Evolutionary conservation across 768 basidiomycete genomes (phyloP), one percentile per base, ranked within the genome.

Genomic region (Rhizopogon vinicolor): DNA sequence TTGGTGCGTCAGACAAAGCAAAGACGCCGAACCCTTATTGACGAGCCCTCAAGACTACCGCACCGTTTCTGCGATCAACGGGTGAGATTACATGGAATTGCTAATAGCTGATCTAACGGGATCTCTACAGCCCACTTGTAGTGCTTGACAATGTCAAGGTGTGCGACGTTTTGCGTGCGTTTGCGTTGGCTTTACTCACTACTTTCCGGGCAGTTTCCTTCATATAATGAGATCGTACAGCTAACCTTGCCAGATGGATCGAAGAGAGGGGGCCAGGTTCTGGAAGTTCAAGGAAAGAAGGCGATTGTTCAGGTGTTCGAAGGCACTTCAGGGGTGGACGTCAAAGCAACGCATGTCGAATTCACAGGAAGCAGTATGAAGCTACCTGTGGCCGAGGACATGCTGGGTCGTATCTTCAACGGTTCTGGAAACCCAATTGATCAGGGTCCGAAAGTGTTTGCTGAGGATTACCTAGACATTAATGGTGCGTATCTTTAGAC

Each of bases 251-350:
- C 96, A 8, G 96, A 99, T 71, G 97, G 97, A 13, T 80, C 93
- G 29, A 91, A 87, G 68, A 89, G 97, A 62, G 94, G 94, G 16
- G 97, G 97, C 29, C 97, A 98, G 72, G 96, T 98, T 10, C 85
- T 99, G 48, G 97, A 99, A 72, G 94, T 99, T 41, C 89, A 92
- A 68, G 97, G 97, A 53, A 97, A 95, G 80, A 98, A 98, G 69
- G 97, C 97, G 41, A 93, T 99, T 65, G 96, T 99, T 18, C 97
- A 99, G 71, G 96, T 99, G 58, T 99, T 99, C 64, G 97, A 99
- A 72, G 97, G 97, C 51, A 99, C 97, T 2, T 83, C 94, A 9
- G 97, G 97, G 37, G 89, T 98, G 43, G 97, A 99, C 70, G 97
- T 98, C 64, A 96, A 95, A 70, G 83, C 91, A 13, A 99, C 97